Conservation (phyloP, 2,329 filamentous ascomycete genomes). For the Arthrobotrys sinensis region DNA sequence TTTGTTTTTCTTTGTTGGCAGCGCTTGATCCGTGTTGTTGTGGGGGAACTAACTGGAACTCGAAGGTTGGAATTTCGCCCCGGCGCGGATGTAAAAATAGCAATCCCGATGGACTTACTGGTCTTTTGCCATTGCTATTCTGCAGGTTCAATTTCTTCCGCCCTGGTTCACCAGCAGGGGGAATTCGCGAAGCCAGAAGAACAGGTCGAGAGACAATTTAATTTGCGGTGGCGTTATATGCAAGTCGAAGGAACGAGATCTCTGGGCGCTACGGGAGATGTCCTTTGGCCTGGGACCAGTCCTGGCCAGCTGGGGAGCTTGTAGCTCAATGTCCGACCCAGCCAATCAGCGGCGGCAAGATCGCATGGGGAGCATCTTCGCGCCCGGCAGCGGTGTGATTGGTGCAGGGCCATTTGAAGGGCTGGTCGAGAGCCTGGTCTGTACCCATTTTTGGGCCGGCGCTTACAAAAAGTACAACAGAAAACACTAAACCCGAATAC, state of each 20-base stretch:
- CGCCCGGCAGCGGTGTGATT: slow-evolving; percentile 47
- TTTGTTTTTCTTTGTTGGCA: slow-evolving; percentile 15
- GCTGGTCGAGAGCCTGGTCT: slow-evolving; percentile 3
- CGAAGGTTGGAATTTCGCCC: slow-evolving; percentile 29
- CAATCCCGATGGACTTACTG: slow-evolving; percentile 23
- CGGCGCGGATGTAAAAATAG: slow-evolving; percentile 55
- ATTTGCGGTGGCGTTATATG: slow-evolving; percentile 58
- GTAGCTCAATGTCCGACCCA: slow-evolving; percentile 20
- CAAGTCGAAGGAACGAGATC: slow-evolving; percentile 37
- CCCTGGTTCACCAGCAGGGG: slow-evolving; percentile 17
- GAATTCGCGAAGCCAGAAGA: slow-evolving; percentile 23
- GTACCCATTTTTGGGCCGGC: slow-evolving; percentile 57
- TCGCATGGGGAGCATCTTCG: slow-evolving; percentile 26
- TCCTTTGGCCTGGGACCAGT: slow-evolving; percentile 34
- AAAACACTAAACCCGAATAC: slow-evolving; percentile 20
- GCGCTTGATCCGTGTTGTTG: slow-evolving; percentile 32
- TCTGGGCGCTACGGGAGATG: slow-evolving; percentile 60
- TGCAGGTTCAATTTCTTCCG: slow-evolving; percentile 18
- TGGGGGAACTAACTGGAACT: slow-evolving; percentile 14
- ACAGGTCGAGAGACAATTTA: slow-evolving; percentile 32
- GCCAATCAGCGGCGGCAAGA: slow-evolving; percentile 40
- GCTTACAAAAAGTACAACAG: slow-evolving; percentile 50
- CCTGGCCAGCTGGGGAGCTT: slow-evolving; percentile 40
- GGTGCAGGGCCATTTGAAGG: slow-evolving; percentile 18
- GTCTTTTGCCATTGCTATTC: slow-evolving; percentile 10